Conservation (phyloP, 192 early-diverging fungal species). For the Coemansia sp. region DNA sequence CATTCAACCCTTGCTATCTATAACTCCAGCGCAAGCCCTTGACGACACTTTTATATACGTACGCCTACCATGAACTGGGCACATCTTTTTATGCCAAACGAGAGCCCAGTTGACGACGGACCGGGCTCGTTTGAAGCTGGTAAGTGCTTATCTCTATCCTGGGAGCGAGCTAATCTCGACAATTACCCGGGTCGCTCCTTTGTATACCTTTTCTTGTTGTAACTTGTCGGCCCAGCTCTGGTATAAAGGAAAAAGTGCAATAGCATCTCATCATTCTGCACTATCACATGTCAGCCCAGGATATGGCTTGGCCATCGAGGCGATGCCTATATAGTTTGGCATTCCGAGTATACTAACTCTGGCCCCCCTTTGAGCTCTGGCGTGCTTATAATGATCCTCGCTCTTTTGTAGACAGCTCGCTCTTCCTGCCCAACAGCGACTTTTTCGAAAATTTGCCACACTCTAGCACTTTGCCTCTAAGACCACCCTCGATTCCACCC, state of each 20-base stretch:
- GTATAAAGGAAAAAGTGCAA: not conserved
- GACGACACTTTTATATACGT: not conserved
- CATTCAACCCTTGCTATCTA: not conserved
- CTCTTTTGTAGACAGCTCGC: slow-evolving; percentile 36
- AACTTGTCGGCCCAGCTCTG: not conserved
- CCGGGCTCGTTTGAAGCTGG: slow-evolving; percentile 40
- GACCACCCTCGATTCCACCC: slow-evolving; percentile 49
- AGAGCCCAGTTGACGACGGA: slow-evolving; percentile 16
- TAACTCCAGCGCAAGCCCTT: not conserved
- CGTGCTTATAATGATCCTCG: slow-evolving; percentile 7
- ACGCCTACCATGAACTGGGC: slow-evolving; percentile 46
- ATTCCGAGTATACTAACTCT: slow-evolving; percentile 6
- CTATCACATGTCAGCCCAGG: slow-evolving; percentile 28
- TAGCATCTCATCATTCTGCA: not conserved
- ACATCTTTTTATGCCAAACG: slow-evolving; percentile 43
- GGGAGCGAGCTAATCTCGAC: not conserved
- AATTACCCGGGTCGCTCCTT: not conserved
- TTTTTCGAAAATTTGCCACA: slow-evolving; percentile 42
- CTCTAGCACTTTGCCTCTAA: slow-evolving; percentile 19
- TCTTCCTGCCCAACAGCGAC: slow-evolving; percentile 36
- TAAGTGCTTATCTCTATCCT: slow-evolving; percentile 21
- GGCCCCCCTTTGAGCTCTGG: not conserved
- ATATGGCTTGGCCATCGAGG: slow-evolving; percentile 1
- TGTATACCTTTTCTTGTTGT: not conserved
- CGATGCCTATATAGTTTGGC: not conserved